Percentiles rank a stretch among this genome's conserved stretches.
Conservation (phyloP, 805 yeast species). For the Candida verbasci region DNA sequence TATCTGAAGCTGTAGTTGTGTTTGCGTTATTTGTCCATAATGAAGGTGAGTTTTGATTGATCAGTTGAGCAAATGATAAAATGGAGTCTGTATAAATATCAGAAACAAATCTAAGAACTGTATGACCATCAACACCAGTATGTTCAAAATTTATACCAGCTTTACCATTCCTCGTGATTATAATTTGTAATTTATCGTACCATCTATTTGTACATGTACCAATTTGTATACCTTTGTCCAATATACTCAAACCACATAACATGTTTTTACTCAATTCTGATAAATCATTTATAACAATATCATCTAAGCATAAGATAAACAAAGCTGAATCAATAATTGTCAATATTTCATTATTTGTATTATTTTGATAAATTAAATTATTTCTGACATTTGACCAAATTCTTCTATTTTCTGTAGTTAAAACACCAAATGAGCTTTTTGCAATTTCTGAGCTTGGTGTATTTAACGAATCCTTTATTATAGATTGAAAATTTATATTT, state of each 20-base stretch:
- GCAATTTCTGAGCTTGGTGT: constrained; percentile 57
- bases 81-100: constrained; percentile 92
- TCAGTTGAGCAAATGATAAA: constrained; percentile 76
- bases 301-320: constrained; percentile 80
- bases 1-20: constrained; percentile 14
- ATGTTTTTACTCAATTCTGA: constrained; percentile 73
- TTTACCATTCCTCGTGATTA: constrained; percentile 81
- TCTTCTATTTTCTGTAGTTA: constrained; percentile 86
- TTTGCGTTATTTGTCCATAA: constrained; percentile 49
- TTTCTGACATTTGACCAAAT: constrained; percentile 79
- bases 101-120: constrained; percentile 80
- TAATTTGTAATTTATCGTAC: constrained; percentile 89
- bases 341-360: constrained; percentile 64
- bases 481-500: constrained; percentile 67
- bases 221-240: constrained; percentile 82
- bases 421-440: constrained; percentile 78
- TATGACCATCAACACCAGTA: constrained; percentile 95
- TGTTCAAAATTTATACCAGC: constrained; percentile 94
- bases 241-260: constrained; percentile 77
- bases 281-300: constrained; percentile 58
- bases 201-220: constrained; percentile 94
- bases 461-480: constrained; percentile 64
- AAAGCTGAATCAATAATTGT: constrained; percentile 76
- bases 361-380: constrained; percentile 38
- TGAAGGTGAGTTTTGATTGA: constrained; percentile 71